These are phyloP conservation scores for Dendrobium huoshanense DNA, from an alignment of 106 monocot genomes.

Conservation along the genomic window DNA sequence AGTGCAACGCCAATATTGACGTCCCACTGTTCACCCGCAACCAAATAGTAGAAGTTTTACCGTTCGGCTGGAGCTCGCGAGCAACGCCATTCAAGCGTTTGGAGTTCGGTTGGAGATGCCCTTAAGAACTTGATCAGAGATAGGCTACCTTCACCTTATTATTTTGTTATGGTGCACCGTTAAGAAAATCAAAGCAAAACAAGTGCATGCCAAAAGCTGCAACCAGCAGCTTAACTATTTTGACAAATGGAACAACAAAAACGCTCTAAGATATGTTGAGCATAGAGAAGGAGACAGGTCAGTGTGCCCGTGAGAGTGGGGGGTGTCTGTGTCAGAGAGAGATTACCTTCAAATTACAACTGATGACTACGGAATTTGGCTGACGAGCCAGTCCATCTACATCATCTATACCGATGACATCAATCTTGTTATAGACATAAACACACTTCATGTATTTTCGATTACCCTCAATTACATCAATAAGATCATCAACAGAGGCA, in stretches of 20 bases:
- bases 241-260: neutral
- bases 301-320: neutral
- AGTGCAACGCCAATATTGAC: no score
- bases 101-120: no score
- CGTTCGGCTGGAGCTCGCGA: no score
- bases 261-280: neutral
- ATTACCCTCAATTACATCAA: slow-evolving; percentile 98
- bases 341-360: slow-evolving; percentile 91
- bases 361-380: slow-evolving; percentile 95
- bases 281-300: neutral
- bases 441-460: slow-evolving; percentile 97
- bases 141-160: neutral
- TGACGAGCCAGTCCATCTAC: slow-evolving; percentile 90
- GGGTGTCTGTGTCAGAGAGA: neutral
- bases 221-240: neutral
- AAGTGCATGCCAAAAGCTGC: neutral
- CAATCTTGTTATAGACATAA: slow-evolving; percentile 99
- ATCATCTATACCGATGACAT: slow-evolving; percentile 98
- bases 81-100: no score
- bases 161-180: neutral
- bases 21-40: no score
- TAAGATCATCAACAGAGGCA: slow-evolving; percentile 98
- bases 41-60: no score
- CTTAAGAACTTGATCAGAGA: neutral
- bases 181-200: neutral